Evolutionary conservation across 2,329 filamentous ascomycete genomes (phyloP), one percentile per base, ranked within the genome.

Genomic region (Aspergillus luchuensis): DNA sequence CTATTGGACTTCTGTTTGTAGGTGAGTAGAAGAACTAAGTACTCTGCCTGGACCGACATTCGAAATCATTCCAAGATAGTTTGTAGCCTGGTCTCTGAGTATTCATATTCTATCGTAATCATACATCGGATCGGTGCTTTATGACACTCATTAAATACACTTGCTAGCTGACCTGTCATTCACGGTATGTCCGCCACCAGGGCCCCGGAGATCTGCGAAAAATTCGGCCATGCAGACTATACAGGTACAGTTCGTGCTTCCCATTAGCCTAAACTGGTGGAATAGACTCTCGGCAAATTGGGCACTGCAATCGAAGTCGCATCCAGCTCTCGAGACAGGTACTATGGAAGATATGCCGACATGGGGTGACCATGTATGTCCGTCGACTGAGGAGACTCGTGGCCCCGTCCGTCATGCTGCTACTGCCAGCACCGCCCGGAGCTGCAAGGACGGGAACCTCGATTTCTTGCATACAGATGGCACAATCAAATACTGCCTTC

Each of bases 281-380:
- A 70, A 98, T 76, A 61, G 90, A 89, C 79, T 97, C 93, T 67
- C 95, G 85, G 78, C 95, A 98, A 66, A 97, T 97, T 1, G 95
- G 95, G 78, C 95, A 99, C 79, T 97, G 92, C 71, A 99, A 78
- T 60, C 94, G 81, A 74, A 96, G 92, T 72, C 91, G 85, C 90
- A 99, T 95, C 95, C 95, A 98, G 41, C 92, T 92, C 78, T 98
- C 94, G 67, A 99, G 79, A 76, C 95, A 99, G 33, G 84, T 82
- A 59, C 89, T 95, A 74, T 99, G 95, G 74, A 99, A 99, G 52
- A 98, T 92, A 79, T 99, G 95, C 58, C 93, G 83, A 76, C 95
- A 99, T 51, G 95, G 95, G 59, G 95, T 99, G 21, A 98, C 91
- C 95, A 99, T 99, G 78, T 98, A 98, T 68, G 86, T 83, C 53